These are phyloP conservation scores for Paxillus ammoniavirescens DNA, from an alignment of 768 basidiomycete genomes.

Conservation along the genomic window DNA sequence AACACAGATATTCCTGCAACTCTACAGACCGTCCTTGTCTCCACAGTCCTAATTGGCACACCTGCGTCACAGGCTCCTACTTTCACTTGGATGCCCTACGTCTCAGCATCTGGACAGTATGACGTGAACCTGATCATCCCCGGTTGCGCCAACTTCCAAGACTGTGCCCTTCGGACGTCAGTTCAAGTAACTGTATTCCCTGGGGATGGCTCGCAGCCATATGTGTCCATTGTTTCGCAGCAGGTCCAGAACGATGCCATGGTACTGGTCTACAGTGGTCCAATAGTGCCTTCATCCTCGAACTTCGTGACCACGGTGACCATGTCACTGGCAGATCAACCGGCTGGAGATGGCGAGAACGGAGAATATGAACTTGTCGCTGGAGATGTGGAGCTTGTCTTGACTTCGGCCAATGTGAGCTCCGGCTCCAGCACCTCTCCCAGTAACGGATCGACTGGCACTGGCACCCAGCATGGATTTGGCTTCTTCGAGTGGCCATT, in stretches of 20 bases:
- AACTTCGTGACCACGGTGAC: slow-evolving; percentile 72
- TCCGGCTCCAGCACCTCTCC: slow-evolving; percentile 28
- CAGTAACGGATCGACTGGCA: slow-evolving; percentile 31
- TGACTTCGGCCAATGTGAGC: slow-evolving; percentile 59
- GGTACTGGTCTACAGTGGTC: slow-evolving; percentile 74
- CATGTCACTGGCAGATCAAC: slow-evolving; percentile 68
- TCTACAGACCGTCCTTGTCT: slow-evolving; percentile 67
- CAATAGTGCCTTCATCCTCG: slow-evolving; percentile 71
- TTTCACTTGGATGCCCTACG: slow-evolving; percentile 88
- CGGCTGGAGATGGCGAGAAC: slow-evolving; percentile 58
- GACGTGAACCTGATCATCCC: slow-evolving; percentile 83
- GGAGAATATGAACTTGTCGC: slow-evolving; percentile 84
- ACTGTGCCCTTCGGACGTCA: slow-evolving; percentile 77
- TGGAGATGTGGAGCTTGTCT: slow-evolving; percentile 75
- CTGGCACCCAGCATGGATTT: slow-evolving; percentile 51
- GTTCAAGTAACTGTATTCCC: slow-evolving; percentile 85
- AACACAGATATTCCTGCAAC: slow-evolving; percentile 81
- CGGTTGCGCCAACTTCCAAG: slow-evolving; percentile 77
- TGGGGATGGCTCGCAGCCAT: slow-evolving; percentile 61
- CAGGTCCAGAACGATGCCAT: slow-evolving; percentile 61
- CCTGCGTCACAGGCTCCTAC: slow-evolving; percentile 61
- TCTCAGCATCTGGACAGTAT: slow-evolving; percentile 88
- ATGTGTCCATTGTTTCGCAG: slow-evolving; percentile 72
- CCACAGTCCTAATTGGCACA: slow-evolving; percentile 65
- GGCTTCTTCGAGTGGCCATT: slow-evolving; percentile 92